Conservation (phyloP, 208 protist species). For the Trichomonas tenax region DNA sequence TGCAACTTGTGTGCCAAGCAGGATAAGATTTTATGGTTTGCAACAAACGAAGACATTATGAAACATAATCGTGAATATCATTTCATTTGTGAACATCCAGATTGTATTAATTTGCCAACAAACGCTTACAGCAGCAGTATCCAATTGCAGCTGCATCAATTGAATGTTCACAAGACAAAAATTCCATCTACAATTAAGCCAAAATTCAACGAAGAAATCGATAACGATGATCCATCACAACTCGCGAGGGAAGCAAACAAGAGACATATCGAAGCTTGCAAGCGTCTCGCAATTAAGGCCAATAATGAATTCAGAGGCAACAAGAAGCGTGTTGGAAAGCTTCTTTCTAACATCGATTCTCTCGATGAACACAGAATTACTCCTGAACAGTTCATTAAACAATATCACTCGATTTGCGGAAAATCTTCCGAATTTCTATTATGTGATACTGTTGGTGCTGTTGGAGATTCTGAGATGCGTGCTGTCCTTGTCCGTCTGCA, state of each 20-base stretch:
- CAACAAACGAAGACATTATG: neutral
- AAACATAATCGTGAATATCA: neutral
- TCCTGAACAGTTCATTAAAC: neutral
- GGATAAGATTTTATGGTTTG: neutral
- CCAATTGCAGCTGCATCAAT: neutral
- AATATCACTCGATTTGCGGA: neutral
- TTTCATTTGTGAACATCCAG: neutral
- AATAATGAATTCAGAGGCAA: neutral
- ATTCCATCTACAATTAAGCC: neutral
- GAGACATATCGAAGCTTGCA: neutral
- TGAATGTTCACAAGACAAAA: neutral
- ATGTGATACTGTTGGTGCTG: neutral
- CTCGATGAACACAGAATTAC: neutral
- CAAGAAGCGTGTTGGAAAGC: neutral
- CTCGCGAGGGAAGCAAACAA: neutral
- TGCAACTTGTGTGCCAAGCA: neutral
- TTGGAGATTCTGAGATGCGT: neutral
- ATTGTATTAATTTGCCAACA: neutral
- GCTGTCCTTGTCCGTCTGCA: neutral
- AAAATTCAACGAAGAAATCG: neutral
- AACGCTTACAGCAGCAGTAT: neutral
- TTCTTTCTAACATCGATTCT: neutral
- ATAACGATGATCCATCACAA: neutral
- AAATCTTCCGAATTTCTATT: neutral
- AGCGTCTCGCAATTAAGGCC: neutral